Evolutionary conservation across 768 basidiomycete genomes (phyloP).

Genomic region (Podaxis rugospora): DNA sequence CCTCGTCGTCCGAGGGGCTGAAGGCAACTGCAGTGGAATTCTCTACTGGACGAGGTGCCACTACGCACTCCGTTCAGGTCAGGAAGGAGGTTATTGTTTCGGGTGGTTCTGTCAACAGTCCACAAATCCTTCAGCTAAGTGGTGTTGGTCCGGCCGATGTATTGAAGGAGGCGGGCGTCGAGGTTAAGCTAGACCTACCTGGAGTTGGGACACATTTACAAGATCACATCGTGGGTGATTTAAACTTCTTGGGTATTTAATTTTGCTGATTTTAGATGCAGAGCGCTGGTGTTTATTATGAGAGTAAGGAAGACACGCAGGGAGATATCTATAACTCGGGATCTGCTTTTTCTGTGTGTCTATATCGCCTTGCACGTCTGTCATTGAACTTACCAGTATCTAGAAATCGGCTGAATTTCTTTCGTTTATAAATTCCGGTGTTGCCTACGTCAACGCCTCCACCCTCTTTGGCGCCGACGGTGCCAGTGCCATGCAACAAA

Average conservation of each 20-base stretch:
- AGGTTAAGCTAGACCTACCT: slow-evolving; percentile 42
- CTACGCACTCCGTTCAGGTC: slow-evolving; percentile 41
- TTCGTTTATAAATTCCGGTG: slow-evolving; percentile 63
- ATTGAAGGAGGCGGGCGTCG: slow-evolving; percentile 39
- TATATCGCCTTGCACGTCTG: not conserved
- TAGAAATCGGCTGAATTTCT: slow-evolving; percentile 36
- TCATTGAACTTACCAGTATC: not conserved
- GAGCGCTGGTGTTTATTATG: slow-evolving; percentile 21
- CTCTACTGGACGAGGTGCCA: slow-evolving; percentile 22
- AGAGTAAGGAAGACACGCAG: slow-evolving; percentile 22
- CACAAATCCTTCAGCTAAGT: slow-evolving; percentile 51
- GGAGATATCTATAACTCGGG: slow-evolving; percentile 22
- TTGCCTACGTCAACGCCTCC: slow-evolving; percentile 55
- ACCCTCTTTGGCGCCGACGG: slow-evolving; percentile 34
- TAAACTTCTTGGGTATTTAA: not conserved
- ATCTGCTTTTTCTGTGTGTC: slow-evolving; percentile 24
- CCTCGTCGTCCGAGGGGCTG: slow-evolving; percentile 41
- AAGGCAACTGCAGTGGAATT: slow-evolving; percentile 37
- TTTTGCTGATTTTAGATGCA: not conserved
- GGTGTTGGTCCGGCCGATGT: slow-evolving; percentile 57
- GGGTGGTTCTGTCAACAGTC: slow-evolving; percentile 48
- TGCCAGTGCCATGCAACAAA: slow-evolving; percentile 11
- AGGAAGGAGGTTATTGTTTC: slow-evolving; percentile 57
- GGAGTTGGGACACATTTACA: slow-evolving; percentile 60
- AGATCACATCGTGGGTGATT: slow-evolving; percentile 36